Evolutionary conservation across 805 yeast species (phyloP).

Genomic region (Myxozyma neotropica): DNA sequence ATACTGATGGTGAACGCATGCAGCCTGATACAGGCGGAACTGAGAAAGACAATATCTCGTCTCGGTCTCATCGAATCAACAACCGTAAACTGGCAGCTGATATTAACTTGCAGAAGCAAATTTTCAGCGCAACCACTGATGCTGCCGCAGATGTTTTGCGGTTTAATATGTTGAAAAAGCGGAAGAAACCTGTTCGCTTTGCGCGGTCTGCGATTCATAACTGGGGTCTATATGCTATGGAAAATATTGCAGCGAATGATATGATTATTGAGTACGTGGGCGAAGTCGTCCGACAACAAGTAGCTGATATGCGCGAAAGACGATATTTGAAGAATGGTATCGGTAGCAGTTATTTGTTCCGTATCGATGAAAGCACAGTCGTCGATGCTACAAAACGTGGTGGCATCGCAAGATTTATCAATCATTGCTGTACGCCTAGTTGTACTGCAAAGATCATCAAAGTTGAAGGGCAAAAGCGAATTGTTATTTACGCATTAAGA

Average conservation of each 20-base stretch:
- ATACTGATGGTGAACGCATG: slow-evolving; percentile 12
- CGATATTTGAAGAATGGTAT: slow-evolving; percentile 86
- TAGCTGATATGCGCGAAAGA: slow-evolving; percentile 89
- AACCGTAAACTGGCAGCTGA: slow-evolving; percentile 89
- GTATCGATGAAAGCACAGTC: slow-evolving; percentile 91
- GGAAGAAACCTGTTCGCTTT: slow-evolving; percentile 93
- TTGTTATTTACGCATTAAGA: slow-evolving; percentile 89
- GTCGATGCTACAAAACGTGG: slow-evolving; percentile 98
- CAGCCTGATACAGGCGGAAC: slow-evolving; percentile 26
- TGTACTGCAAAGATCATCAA: slow-evolving; percentile 96
- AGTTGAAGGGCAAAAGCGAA: slow-evolving; percentile 90
- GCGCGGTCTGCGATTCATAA: slow-evolving; percentile 96
- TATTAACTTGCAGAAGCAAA: slow-evolving; percentile 75
- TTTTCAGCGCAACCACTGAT: slow-evolving; percentile 67
- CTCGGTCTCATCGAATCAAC: slow-evolving; percentile 83
- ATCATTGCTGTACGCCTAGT: slow-evolving; percentile 96
- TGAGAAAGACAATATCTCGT: slow-evolving; percentile 44
- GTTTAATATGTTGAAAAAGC: slow-evolving; percentile 81
- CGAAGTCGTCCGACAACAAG: slow-evolving; percentile 87
- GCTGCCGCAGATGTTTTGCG: slow-evolving; percentile 66
- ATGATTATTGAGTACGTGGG: slow-evolving; percentile 99
- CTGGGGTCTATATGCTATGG: slow-evolving; percentile 96
- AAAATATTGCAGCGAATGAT: slow-evolving; percentile 92
- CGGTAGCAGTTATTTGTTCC: slow-evolving; percentile 89
- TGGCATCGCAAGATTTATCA: slow-evolving; percentile 94